phyloP scores from a whole-genome alignment of 148 eudicot genomes.

The Cornus controversa region DNA sequence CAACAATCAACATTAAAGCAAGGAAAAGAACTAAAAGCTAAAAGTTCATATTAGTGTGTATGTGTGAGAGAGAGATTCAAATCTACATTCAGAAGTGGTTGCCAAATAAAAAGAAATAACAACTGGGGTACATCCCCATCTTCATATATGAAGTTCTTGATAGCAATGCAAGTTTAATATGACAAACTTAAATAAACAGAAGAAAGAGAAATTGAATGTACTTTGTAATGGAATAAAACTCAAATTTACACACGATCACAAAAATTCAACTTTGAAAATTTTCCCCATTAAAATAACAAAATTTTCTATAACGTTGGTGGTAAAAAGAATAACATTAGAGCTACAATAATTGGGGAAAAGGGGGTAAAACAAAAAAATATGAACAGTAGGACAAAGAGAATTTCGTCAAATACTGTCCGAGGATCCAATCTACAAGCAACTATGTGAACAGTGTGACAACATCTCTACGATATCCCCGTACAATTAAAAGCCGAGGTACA shows the following conservation, averaged over 20 bases:
- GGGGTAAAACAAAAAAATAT: neutral
- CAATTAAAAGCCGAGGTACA: slow-evolving; percentile 89
- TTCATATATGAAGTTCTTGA: neutral
- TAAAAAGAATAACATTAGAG: slow-evolving; percentile 11
- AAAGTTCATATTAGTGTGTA: too few species aligned
- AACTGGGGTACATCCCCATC: neutral
- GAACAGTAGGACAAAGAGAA: neutral
- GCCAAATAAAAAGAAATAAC: too few species aligned
- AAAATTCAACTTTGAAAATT: neutral
- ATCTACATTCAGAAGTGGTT: too few species aligned
- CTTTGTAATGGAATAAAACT: too few species aligned
- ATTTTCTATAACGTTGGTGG: neutral
- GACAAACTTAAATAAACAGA: neutral
- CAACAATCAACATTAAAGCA: too few species aligned
- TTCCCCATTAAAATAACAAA: neutral
- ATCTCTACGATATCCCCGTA: slow-evolving; percentile 87
- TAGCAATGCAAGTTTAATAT: neutral
- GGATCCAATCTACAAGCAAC: slow-evolving; percentile 3
- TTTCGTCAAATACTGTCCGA: neutral
- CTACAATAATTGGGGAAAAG: neutral
- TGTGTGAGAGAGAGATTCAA: too few species aligned
- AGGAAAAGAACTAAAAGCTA: too few species aligned
- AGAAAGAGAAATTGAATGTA: neutral
- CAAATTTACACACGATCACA: too few species aligned
- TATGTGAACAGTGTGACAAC: slow-evolving; percentile 96